Evolutionary conservation across 2,329 filamentous ascomycete species (phyloP), one percentile per base, ranked within the genome.

Genomic region (Capronia americana): DNA sequence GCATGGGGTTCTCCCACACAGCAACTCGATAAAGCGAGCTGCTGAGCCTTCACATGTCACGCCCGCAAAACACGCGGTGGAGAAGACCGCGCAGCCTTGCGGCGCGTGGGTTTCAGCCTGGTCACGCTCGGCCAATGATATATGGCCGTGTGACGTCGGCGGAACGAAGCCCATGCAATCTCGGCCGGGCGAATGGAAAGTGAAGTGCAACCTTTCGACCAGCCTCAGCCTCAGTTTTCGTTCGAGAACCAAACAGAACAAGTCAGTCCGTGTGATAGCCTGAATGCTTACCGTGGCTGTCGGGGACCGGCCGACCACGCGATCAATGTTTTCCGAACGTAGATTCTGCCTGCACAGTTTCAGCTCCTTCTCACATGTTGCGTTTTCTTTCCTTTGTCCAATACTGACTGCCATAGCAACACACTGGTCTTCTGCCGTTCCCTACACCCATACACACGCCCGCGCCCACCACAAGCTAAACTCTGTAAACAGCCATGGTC

Each of bases 401-500:
- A 54, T 48, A 23, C 46, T 61, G 46, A 61, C 46, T 61, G 58
- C 46, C 17, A 38, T 34, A 20, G 28, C 30, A 17, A 24, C 46
- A 41, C 32, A 32, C 54, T 44, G 41, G 46, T 66, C 32, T 12
- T 50, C 14, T 24, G 38, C 44, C 30, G 17, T n/a, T 17, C 20
- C 23, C 11, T n/a, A 24, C 8, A 28, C 23, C 23, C 48, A 61
- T n/a, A 44, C 38, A 44, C 38, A 44, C 38, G 38, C 38, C 38
- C 38, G 20, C 17, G 8, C 5, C 6, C 17, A n/a, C 17, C 2
- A n/a, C 12, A 44, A 44, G 17, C 38, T 20, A n/a, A 20, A 8
- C 38, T n/a, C 38, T 44, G 17, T 17, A 44, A 8, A n/a, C 38
- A 44, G 17, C 30, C 69, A 85, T 85, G 79, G 84, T 85, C 73